Conservation (phyloP, 2,329 filamentous ascomycete species). For the Aspergillus carbonarius region DNA sequence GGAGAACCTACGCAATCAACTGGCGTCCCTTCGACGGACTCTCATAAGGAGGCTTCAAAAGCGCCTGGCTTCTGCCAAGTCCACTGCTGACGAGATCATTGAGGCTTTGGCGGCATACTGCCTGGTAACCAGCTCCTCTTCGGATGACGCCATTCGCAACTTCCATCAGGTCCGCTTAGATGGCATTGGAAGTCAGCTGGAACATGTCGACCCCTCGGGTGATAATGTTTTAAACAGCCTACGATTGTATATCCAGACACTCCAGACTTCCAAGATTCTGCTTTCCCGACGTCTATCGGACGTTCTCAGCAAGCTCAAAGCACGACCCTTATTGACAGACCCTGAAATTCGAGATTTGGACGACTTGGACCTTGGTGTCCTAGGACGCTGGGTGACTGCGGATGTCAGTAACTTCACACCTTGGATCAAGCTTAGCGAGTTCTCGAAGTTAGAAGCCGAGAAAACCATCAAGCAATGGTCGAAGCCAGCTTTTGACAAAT, state of each 20-base stretch:
- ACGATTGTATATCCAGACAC: conserved; percentile 71
- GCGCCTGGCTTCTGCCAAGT: conserved; percentile 47
- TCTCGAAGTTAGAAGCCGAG: conserved; percentile 60
- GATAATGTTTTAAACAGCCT: conserved; percentile 64
- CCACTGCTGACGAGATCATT: conserved; percentile 54
- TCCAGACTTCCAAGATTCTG: conserved; percentile 73
- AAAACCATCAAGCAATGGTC: conserved; percentile 66
- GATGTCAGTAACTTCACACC: conserved; percentile 84
- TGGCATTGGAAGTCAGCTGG: conserved; percentile 64
- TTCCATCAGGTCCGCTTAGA: conserved; percentile 73
- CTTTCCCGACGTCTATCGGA: conserved; percentile 71
- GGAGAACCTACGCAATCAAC: conserved; percentile 62
- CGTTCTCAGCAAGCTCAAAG: conserved; percentile 67
- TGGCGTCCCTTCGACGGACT: conserved; percentile 62
- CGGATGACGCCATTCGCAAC: conserved; percentile 73
- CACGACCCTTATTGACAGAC: conserved; percentile 70
- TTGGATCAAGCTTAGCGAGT: conserved; percentile 79
- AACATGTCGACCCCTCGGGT: conserved; percentile 49
- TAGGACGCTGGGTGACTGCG: conserved; percentile 75
- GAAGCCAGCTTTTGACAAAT: conserved; percentile 56
- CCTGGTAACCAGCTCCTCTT: conserved; percentile 74
- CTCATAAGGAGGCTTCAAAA: conserved; percentile 65
- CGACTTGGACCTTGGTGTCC: conserved; percentile 73
- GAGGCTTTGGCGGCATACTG: conserved; percentile 80
- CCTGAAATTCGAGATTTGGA: conserved; percentile 63